Base-by-base conservation (phyloP, 169 alveolate genomes). In the Cryptosporidium tyzzeri region DNA sequence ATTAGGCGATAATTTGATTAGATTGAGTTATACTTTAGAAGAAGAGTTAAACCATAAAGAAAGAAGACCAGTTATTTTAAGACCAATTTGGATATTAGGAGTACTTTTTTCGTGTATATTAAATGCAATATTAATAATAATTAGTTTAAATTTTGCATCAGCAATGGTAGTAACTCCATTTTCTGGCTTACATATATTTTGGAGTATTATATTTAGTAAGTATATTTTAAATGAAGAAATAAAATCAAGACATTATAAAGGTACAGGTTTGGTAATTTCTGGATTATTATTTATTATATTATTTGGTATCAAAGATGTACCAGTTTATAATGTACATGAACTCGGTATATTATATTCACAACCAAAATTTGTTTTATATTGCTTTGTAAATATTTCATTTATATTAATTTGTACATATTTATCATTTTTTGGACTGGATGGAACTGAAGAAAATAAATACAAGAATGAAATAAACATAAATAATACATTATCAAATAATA, bases 61-160 rank as follows among this genome's bases (percentile, higher is more conserved):
- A 26, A 80, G 80, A 65, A 80, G 89, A 31, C 89, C 89, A 10
- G 31, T 80, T 8, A 10, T 62, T 14, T 45, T 80, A 41, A 59
- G 89, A n/a, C 89, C 89, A 59, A 59, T 80, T 35, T 80, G 89
- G 89, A 26, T 80, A 62, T 41, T 80, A 26, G 89, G 89, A 8
- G 70, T 67, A 3, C 65, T 80, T 80, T 80, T 65, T 44, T 59
- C 89, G 12, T 59, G 73, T 39, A 80, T 80, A 26, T 62, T 80
- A 35, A 80, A 80, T 62, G 89, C 75, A 41, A 65, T 80, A 41
- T 44, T 80, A 44, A 41, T 65, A 41, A 26, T 80, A 37, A 65
- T 45, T 62, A 80, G 89, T 33, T 44, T 80, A 29, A 59, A 65
- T 48, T 80, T 44, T 80, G 74, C 89, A 59, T 80, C 89, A 12